These are phyloP conservation scores for Cymbidium sinense DNA, from an alignment of 106 monocot genomes.

Conservation along the genomic window DNA sequence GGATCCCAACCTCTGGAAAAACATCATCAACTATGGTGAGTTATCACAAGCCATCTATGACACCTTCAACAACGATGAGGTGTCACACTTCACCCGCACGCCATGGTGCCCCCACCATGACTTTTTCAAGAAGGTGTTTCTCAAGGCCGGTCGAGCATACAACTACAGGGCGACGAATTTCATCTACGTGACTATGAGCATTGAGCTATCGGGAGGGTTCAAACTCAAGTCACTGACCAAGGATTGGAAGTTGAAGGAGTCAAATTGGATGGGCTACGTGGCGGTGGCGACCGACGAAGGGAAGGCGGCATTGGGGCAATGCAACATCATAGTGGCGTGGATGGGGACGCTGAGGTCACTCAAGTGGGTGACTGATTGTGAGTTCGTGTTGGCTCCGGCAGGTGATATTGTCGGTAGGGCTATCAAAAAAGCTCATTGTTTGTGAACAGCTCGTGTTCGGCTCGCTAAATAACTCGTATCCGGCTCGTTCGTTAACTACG, in stretches of 20 bases:
- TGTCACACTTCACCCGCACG: constrained; percentile 47
- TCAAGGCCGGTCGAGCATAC: constrained; percentile 16
- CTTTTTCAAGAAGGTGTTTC: constrained; percentile 44
- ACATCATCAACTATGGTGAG: constrained; percentile 66
- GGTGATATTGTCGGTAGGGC: constrained; percentile 15
- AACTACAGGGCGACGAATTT: constrained; percentile 60
- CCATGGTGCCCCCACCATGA: constrained; percentile 29
- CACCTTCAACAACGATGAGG: constrained; percentile 55
- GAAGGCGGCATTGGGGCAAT: constrained; percentile 31
- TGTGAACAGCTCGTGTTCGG: too few species aligned
- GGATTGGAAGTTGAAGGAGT: constrained; percentile 51
- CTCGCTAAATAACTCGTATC: too few species aligned
- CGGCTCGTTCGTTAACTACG: too few species aligned
- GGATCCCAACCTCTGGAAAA: constrained; percentile 59
- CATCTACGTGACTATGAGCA: constrained; percentile 68
- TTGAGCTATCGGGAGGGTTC: constrained; percentile 53
- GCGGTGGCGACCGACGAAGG: constrained; percentile 70
- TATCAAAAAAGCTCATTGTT: too few species aligned
- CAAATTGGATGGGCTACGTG: constrained; percentile 80
- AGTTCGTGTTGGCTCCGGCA: constrained; percentile 32
- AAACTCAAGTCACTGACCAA: constrained; percentile 49
- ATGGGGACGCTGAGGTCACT: constrained; percentile 43
- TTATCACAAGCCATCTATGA: constrained; percentile 69
- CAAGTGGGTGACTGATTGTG: constrained; percentile 54
- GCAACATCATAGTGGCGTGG: constrained; percentile 69